Evolutionary conservation across 305 asterid genomes (phyloP), one percentile per base, ranked within the genome.

Genomic region (Fraxinus sp.): DNA sequence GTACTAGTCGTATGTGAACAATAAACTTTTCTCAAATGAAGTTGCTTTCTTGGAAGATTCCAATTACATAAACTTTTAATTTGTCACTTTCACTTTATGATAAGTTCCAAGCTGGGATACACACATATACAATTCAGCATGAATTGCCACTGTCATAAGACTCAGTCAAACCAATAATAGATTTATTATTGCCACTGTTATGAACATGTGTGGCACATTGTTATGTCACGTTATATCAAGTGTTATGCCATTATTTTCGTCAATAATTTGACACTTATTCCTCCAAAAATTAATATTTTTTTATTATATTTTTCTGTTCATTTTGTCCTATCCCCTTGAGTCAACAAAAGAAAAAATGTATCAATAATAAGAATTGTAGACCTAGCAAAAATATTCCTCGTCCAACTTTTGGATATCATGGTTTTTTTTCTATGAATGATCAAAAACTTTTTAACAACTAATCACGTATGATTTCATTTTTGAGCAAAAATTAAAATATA

Each of bases 101-200:
- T 7, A 24, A 20, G 5, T 22, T 62, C 30, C 70, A 52, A 77
- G 32, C 9, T 30, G 55, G 32, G 75, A 71, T 20, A 59, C 30
- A 20, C 7, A 28, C 30, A 28, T 28, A 28, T 28, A 28, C 30
- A 0, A 28, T 28, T 28, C 30, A 81, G 77, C 70, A 22, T 7
- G 64, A 37, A 36, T 33, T 59, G 30, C 39, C 28, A 59, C 18
- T 79, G 7, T 6, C 2, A 33, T 13, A 7, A 74, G 88, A 85
- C 88, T 3, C 8, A 37, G 86, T 85, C 88, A 71, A 85, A 49
- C 59, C 24, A 28, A 28, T 28, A 28, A 28, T 28, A 28, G 30
- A 28, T 28, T 28, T 28, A 28, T 1, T 28, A 28, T 28, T 28
- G 30, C 30, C 30, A 28, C 30, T 28, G 30, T 28, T 28, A 22